Evolutionary conservation across 371 early-diverging fungal species (phyloP).

Genomic region (Dichotomocladium elegans): DNA sequence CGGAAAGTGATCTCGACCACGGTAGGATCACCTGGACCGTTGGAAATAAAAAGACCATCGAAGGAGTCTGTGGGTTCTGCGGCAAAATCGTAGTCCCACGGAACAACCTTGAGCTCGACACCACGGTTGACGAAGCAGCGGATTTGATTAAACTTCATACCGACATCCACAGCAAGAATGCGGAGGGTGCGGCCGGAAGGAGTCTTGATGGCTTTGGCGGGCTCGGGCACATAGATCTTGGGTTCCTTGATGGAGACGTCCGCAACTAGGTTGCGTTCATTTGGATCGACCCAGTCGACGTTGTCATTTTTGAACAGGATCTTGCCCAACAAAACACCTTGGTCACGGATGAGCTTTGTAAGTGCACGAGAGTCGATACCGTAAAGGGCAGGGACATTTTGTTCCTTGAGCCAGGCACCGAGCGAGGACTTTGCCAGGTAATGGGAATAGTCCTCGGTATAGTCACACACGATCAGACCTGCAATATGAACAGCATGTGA

Average conservation of each 20-base stretch:
- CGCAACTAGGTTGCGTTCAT: slow-evolving; percentile 86
- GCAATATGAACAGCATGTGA: slow-evolving; percentile 77
- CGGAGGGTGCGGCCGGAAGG: slow-evolving; percentile 78
- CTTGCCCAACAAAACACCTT: slow-evolving; percentile 83
- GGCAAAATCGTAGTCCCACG: slow-evolving; percentile 92
- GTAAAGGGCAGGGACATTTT: slow-evolving; percentile 83
- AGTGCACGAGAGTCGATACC: slow-evolving; percentile 93
- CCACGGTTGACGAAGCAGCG: slow-evolving; percentile 93
- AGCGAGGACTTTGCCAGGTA: slow-evolving; percentile 87
- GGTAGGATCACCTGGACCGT: slow-evolving; percentile 97
- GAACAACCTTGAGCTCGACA: slow-evolving; percentile 91
- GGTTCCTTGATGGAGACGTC: slow-evolving; percentile 86
- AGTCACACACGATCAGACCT: slow-evolving; percentile 86
- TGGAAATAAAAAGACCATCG: slow-evolving; percentile 94
- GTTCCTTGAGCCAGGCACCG: slow-evolving; percentile 82
- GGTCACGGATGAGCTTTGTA: slow-evolving; percentile 78
- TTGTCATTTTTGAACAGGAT: slow-evolving; percentile 84
- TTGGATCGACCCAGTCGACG: slow-evolving; percentile 91
- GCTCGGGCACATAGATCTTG: slow-evolving; percentile 68
- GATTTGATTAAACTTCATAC: slow-evolving; percentile 98
- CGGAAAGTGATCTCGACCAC: slow-evolving; percentile 72
- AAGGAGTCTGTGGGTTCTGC: slow-evolving; percentile 64
- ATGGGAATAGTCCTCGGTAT: slow-evolving; percentile 81
- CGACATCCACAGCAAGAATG: slow-evolving; percentile 92
- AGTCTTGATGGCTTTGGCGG: slow-evolving; percentile 57